These are phyloP conservation scores for Cicer yamashitae DNA, from an alignment of 306 rosid genomes.

Conservation along the genomic window DNA sequence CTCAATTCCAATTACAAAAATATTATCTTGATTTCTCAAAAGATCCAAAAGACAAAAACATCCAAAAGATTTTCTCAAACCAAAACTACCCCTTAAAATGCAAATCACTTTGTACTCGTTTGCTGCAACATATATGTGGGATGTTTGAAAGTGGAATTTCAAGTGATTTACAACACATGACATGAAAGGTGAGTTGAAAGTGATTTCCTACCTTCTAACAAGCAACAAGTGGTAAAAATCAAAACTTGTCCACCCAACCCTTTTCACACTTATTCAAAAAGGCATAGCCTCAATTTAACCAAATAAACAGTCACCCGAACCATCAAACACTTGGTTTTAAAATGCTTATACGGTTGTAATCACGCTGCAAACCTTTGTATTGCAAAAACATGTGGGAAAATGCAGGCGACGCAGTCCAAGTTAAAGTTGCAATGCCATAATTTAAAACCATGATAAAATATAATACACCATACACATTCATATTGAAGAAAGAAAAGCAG, in stretches of 20 bases:
- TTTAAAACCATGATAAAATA: too few relatives aligned
- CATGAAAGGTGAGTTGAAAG: slow-evolving; percentile 2
- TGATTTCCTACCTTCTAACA: background rate
- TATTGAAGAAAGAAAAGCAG: too few relatives aligned
- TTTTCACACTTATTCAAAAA: background rate
- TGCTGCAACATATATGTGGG: background rate
- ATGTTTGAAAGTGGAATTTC: background rate
- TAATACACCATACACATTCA: background rate
- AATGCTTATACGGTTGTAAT: too few relatives aligned
- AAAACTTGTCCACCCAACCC: background rate
- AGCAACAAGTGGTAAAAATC: background rate
- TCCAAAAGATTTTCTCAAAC: background rate
- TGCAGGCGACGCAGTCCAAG: too few relatives aligned
- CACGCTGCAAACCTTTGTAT: too few relatives aligned
- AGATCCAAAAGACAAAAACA: background rate
- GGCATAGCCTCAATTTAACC: background rate
- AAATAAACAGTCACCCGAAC: too few relatives aligned
- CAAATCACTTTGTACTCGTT: slow-evolving; percentile 7
- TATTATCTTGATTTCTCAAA: background rate
- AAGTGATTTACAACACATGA: background rate
- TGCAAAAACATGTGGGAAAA: too few relatives aligned
- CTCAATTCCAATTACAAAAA: background rate
- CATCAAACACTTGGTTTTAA: background rate
- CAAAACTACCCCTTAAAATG: background rate
- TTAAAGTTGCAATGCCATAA: too few relatives aligned